phyloP scores from a whole-genome alignment of 2,329 filamentous ascomycete species.

The Microsporum audouinii region DNA sequence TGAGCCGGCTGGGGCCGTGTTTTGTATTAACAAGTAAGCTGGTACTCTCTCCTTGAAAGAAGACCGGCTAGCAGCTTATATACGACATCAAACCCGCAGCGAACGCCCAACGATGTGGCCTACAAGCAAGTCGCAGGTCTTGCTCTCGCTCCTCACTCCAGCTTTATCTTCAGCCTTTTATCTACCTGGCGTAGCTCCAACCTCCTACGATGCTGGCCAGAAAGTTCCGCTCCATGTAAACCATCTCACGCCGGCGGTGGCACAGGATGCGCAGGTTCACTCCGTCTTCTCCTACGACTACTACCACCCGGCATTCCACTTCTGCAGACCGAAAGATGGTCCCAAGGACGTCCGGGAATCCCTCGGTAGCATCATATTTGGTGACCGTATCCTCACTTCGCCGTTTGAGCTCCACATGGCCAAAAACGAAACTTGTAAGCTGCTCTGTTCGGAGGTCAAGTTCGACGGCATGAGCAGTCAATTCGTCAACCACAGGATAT shows the following conservation, averaged over 20 bases:
- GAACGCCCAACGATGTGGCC: constrained; percentile 26
- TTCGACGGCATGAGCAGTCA: constrained; percentile 55
- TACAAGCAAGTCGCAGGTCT: constrained; percentile 21
- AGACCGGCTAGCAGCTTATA: too few relatives aligned
- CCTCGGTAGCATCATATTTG: constrained; percentile 90
- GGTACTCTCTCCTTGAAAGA: too few relatives aligned
- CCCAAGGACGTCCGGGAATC: constrained; percentile 75
- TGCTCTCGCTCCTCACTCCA: constrained; percentile 24
- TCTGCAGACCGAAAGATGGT: constrained; percentile 69
- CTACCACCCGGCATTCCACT: constrained; percentile 77
- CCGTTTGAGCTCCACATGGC: constrained; percentile 82
- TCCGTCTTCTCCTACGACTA: constrained; percentile 96
- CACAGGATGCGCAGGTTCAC: constrained; percentile 68
- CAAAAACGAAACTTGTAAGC: constrained; percentile 76
- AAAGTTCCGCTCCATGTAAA: constrained; percentile 84
- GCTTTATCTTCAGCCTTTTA: constrained; percentile 62
- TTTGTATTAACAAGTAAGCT: too few relatives aligned
- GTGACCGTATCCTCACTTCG: constrained; percentile 94
- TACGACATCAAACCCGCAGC: not conserved
- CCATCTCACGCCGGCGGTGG: constrained; percentile 74
- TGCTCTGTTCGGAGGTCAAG: constrained; percentile 57
- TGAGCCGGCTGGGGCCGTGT: too few relatives aligned
- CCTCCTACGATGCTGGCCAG: constrained; percentile 72
- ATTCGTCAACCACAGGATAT: constrained; percentile 75
- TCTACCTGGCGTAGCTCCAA: constrained; percentile 88